These are phyloP conservation scores for Beauveria brongniartii DNA, from an alignment of 2,329 filamentous ascomycete species.

Conservation along the genomic window DNA sequence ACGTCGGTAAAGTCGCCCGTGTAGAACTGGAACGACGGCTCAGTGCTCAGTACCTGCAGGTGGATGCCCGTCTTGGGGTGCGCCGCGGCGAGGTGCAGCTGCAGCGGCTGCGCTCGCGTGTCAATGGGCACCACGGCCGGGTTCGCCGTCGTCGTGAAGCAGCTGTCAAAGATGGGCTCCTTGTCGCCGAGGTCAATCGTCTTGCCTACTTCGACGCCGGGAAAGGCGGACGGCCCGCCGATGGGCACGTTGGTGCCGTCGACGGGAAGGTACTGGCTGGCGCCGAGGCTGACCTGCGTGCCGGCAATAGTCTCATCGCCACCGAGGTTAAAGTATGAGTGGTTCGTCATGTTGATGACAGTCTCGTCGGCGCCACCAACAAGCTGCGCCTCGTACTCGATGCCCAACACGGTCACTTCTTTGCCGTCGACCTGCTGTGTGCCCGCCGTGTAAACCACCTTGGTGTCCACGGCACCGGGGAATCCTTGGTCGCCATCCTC, in stretches of 20 bases:
- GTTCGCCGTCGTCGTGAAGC: slow-evolving; percentile 69
- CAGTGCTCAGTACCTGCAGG: slow-evolving; percentile 81
- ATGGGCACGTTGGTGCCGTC: slow-evolving; percentile 68
- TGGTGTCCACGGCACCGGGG: slow-evolving; percentile 73
- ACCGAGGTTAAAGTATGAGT: slow-evolving; percentile 69
- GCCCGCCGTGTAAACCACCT: slow-evolving; percentile 69
- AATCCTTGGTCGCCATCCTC: slow-evolving; percentile 82
- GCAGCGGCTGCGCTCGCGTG: slow-evolving; percentile 55
- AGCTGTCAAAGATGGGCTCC: slow-evolving; percentile 78
- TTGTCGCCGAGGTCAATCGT: slow-evolving; percentile 64
- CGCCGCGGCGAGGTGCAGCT: slow-evolving; percentile 60
- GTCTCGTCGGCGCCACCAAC: slow-evolving; percentile 79
- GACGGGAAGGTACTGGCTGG: slow-evolving; percentile 61
- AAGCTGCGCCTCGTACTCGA: slow-evolving; percentile 85
- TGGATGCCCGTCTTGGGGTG: slow-evolving; percentile 70
- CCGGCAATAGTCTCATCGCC: slow-evolving; percentile 44
- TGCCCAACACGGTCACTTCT: slow-evolving; percentile 63
- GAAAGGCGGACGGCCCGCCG: slow-evolving; percentile 54
- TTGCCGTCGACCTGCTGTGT: slow-evolving; percentile 55
- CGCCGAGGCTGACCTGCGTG: slow-evolving; percentile 59
- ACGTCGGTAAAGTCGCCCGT: slow-evolving; percentile 81
- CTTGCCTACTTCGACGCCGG: slow-evolving; percentile 55
- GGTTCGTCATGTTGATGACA: slow-evolving; percentile 87
- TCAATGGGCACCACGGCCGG: slow-evolving; percentile 54
- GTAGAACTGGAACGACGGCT: slow-evolving; percentile 96